phyloP scores from a whole-genome alignment of 176 grass and related monocot genomes.

The Eragrostis curvula region DNA sequence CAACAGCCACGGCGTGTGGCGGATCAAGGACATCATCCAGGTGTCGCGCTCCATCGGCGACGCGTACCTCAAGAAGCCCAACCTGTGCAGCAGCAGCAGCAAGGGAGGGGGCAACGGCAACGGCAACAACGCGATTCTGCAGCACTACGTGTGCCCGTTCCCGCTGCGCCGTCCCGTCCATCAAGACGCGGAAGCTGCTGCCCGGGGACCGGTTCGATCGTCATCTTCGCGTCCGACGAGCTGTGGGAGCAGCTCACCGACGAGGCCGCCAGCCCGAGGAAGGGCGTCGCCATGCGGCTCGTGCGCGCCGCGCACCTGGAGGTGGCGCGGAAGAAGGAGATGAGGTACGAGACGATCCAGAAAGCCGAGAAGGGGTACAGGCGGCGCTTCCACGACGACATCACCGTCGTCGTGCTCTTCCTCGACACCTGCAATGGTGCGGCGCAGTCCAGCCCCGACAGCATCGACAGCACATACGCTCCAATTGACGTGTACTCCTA shows the following conservation, averaged over 20 bases:
- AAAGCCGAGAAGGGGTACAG: slow-evolving; percentile 59
- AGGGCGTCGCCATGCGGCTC: slow-evolving; percentile 63
- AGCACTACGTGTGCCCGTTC: slow-evolving; percentile 52
- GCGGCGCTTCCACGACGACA: slow-evolving; percentile 65
- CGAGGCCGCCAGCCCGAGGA: slow-evolving; percentile 46
- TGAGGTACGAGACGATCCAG: slow-evolving; percentile 62
- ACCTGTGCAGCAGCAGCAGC: slow-evolving; percentile 35
- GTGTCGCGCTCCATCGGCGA: slow-evolving; percentile 62
- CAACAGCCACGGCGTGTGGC: slow-evolving; percentile 72
- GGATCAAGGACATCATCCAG: slow-evolving; percentile 82
- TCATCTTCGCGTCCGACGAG: slow-evolving; percentile 70
- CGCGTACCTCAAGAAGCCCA: slow-evolving; percentile 58
- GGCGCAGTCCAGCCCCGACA: background rate
- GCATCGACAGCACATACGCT: slow-evolving; percentile 47
- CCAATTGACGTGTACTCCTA: slow-evolving; percentile 63
- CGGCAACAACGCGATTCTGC: slow-evolving; percentile 45
- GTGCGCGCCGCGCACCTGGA: slow-evolving; percentile 63
- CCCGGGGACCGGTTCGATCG: slow-evolving; percentile 51
- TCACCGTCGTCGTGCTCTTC: slow-evolving; percentile 71
- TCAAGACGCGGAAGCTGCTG: slow-evolving; percentile 31
- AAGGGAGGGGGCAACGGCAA: too few species aligned
- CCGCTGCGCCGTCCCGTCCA: slow-evolving; percentile 57
- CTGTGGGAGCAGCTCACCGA: slow-evolving; percentile 78
- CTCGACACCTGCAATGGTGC: slow-evolving; percentile 44
- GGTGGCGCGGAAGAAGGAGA: slow-evolving; percentile 66